Evolutionary conservation across 208 protist genomes (phyloP).

Genomic region (Acanthamoeba castellanii): DNA sequence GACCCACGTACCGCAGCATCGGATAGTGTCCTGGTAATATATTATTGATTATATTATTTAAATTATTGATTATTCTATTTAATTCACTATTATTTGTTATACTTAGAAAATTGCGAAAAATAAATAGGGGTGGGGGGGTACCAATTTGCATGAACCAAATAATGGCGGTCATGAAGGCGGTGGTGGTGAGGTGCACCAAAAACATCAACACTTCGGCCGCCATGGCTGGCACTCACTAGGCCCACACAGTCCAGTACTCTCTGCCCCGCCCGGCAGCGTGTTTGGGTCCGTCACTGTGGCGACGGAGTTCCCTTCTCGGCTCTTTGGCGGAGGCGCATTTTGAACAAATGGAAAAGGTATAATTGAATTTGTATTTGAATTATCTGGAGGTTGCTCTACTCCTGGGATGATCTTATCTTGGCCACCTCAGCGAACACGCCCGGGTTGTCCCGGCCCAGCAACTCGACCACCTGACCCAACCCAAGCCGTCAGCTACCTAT

Average conservation of each 20-base stretch:
- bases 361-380: no score
- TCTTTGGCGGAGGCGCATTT: no score
- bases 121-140: not conserved
- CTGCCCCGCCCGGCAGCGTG: not conserved
- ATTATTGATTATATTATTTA: not conserved
- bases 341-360: no score
- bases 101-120: not conserved
- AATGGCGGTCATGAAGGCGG: conserved; percentile 28
- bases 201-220: conserved; percentile 40
- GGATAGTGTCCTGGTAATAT: not conserved
- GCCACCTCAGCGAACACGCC: not conserved
- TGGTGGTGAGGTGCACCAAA: conserved; percentile 43
- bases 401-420: not conserved
- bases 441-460: not conserved
- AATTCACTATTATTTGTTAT: not conserved
- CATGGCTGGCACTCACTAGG: not conserved
- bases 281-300: not conserved
- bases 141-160: conserved; percentile 59
- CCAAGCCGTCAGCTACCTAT: not conserved
- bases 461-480: not conserved
- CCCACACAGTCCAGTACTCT: not conserved
- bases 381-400: no score
- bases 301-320: no score
- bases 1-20: conserved; percentile 26
- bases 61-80: not conserved